Evolutionary conservation across 306 rosid species (phyloP), one percentile per base, ranked within the genome.

Genomic region (Casuarina glauca): DNA sequence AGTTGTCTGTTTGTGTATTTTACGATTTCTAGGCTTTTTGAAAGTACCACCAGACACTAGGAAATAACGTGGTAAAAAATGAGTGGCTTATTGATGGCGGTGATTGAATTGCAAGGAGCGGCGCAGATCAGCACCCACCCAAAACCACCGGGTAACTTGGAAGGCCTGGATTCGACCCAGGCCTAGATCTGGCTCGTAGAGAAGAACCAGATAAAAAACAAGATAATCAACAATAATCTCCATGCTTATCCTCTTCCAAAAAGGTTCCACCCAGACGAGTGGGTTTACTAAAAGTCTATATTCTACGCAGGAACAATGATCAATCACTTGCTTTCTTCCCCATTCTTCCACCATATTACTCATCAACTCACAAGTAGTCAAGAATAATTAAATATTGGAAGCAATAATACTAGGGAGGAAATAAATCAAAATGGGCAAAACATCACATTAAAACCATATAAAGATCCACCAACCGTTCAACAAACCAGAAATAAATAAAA

Each of bases 401-500:
- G 17, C 17, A 17, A 16, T 17, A 53, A 53, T 17, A 54, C 2
- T 9, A 32, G 3, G 3, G 39, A 3, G 0, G 3, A n/a, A 48
- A 5, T 2, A 4, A 4, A 74, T 45, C 45, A 43, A 1, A 5
- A 45, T 15, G 16, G 8, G 19, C 5, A 62, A 54, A 9, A n/a
- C 58, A 70, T 66, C 73, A 46, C 46, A 44, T 48, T 35, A 76
- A 48, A 48, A 43, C 38, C 35, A 26, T 26, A 61, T 16, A 48
- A 26, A 39, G 41, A 36, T 52, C 69, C 58, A 53, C 60, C 67
- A 78, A 55, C 62, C 41, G 20, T 75, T 41, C 72, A 75, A 62
- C 64, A 43, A 79, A 54, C 53, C 32, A 81, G 13, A 70, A 80
- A 49, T 46, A 58, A 43, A 26, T 26, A 26, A 76, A 80, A 64